Base-by-base conservation (phyloP, 1,139 yeast genomes). In the Candida mesenterica region DNA sequence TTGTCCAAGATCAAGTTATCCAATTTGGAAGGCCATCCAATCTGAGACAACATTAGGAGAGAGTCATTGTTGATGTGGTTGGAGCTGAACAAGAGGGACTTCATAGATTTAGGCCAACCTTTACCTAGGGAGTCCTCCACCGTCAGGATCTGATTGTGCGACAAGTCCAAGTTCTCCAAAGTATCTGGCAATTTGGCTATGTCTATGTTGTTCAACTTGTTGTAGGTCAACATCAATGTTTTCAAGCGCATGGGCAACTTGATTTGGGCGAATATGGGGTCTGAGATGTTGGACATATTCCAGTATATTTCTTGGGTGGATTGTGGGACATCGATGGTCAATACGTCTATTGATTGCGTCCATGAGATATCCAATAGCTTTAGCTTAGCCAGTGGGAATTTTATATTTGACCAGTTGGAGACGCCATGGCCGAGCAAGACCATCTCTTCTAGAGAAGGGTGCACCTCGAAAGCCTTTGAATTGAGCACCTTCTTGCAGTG, bases 281-380 rank as follows among this genome's bases (percentile, higher is more conserved):
- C 44, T 10, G 40, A 38, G 3, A 65, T 44, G 2, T 59, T 61
- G 2, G 62, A 55, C 40, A 48, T 50, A 41, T 66, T 67, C 49
- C 65, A 59, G 41, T 57, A 66, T 5, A 66, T 37, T 18, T 65
- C 53, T 1, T 36, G 34, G 3, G 55, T 42, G 4, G 46, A 41
- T 8, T 31, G 38, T 2, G 60, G 68, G 7, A 60, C 38, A 0
- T 34, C 57, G 53, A 45, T 34, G 2, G 47, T 36, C 15, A 37
- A 31, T 9, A 44, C 43, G 22, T 45, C 45, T 5, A 43, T 44
- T n/a, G 28, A 28, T 15, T 42, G 42, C 19, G 53, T 57, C 72
- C 72, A 67, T 3, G 72, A 65, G 16, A 63, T 41, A 40, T 66
- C 72, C 29, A 66, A 45, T 32, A 60, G 59, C 6, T 37, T 40